A percentile compares a stretch with the other conserved stretches of the same genome.
Conservation (phyloP, 768 basidiomycete genomes). For the Nidularia sp. region DNA sequence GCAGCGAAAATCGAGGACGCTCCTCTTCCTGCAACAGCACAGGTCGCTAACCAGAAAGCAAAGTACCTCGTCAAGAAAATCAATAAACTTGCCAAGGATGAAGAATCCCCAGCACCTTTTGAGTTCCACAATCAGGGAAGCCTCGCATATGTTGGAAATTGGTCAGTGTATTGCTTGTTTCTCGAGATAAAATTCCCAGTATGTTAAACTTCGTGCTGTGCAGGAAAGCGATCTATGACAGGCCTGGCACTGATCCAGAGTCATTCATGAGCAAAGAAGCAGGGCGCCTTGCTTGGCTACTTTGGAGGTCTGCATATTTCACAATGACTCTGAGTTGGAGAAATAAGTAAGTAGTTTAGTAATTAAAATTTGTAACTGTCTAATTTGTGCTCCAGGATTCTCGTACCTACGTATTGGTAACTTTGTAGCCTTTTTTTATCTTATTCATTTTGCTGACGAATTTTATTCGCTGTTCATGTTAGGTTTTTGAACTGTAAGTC, state of each 20-base stretch:
- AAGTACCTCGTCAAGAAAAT: constrained; percentile 63
- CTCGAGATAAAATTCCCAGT: background rate
- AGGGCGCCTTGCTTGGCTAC: constrained; percentile 69
- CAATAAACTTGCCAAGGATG: constrained; percentile 56
- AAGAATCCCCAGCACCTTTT: constrained; percentile 48
- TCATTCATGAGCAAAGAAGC: constrained; percentile 56
- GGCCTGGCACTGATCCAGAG: constrained; percentile 31
- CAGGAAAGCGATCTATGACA: constrained; percentile 78
- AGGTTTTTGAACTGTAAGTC: constrained; percentile 69
- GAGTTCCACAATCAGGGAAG: constrained; percentile 70
- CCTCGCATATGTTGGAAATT: constrained; percentile 78
- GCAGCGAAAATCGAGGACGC: constrained; percentile 55
- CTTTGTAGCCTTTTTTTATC: too few species aligned
- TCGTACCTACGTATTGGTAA: too few species aligned
- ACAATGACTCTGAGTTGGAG: constrained; percentile 69
- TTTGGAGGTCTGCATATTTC: constrained; percentile 82
- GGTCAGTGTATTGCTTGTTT: constrained; percentile 31
- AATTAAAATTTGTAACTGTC: constrained; percentile 1
- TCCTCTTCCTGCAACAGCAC: constrained; percentile 79
- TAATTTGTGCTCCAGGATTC: background rate
- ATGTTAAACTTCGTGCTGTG: background rate
- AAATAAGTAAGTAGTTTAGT: constrained; percentile 51
- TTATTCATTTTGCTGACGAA: too few species aligned
- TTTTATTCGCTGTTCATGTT: background rate
- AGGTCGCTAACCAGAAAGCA: constrained; percentile 81